Evolutionary conservation across 1,284 basidiomycete genomes (phyloP).

Genomic region (Irpex sp.): DNA sequence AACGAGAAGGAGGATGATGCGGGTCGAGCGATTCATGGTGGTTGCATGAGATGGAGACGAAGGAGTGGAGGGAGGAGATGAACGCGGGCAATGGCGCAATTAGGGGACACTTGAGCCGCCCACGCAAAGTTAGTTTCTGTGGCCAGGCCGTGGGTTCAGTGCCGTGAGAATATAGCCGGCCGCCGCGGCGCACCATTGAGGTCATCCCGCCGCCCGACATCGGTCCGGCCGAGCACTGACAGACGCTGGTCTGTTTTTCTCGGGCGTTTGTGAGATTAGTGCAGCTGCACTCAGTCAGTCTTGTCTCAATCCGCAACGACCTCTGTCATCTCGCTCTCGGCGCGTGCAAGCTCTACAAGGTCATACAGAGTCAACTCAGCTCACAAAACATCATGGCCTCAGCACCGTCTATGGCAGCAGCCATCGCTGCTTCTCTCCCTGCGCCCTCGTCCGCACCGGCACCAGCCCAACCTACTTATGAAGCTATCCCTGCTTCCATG

Average conservation of each 20-base stretch:
- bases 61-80: not conserved
- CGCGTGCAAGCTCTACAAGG: not conserved
- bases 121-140: not conserved
- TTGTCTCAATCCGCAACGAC: no score
- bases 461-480: conserved; percentile 64
- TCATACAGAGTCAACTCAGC: not conserved
- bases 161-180: not conserved
- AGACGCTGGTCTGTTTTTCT: not conserved
- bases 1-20: conserved; percentile 77
- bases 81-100: not conserved
- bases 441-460: conserved; percentile 54
- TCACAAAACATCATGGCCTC: conserved; percentile 38
- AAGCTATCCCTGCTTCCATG: conserved; percentile 85
- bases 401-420: conserved; percentile 84
- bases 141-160: not conserved
- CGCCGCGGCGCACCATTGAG: not conserved
- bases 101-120: not conserved
- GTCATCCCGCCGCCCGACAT: not conserved
- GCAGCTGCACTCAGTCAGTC: not conserved
- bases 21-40: conserved; percentile 64
- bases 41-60: conserved; percentile 13
- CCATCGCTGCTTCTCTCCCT: conserved; percentile 81
- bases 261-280: not conserved
- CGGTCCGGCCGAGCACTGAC: not conserved
- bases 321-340: not conserved